phyloP scores from a whole-genome alignment of 768 basidiomycete genomes.

The Phylloporus sp. region DNA sequence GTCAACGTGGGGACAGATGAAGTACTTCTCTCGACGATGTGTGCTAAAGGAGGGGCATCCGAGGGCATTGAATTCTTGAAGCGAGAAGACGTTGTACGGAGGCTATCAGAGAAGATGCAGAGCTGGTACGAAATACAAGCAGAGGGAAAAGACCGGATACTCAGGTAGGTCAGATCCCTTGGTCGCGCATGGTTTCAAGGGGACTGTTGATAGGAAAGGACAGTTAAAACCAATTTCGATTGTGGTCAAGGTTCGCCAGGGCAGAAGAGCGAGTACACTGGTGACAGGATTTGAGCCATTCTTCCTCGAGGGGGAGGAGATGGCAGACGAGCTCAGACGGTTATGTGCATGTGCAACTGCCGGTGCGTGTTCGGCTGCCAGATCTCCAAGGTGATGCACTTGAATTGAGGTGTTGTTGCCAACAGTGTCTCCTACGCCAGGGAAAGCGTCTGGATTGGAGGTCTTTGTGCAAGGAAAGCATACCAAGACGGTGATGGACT shows the following conservation, averaged over 20 bases:
- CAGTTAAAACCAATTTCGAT: slow-evolving; percentile 66
- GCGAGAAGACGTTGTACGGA: slow-evolving; percentile 58
- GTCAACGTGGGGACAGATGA: slow-evolving; percentile 57
- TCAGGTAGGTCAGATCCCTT: slow-evolving; percentile 47
- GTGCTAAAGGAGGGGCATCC: slow-evolving; percentile 30
- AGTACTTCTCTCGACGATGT: slow-evolving; percentile 36
- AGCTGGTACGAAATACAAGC: slow-evolving; percentile 62
- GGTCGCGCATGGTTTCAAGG: neutral
- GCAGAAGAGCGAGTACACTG: slow-evolving; percentile 70
- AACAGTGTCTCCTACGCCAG: slow-evolving; percentile 59
- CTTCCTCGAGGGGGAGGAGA: slow-evolving; percentile 59
- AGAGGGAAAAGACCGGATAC: slow-evolving; percentile 51
- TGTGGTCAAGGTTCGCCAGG: slow-evolving; percentile 68
- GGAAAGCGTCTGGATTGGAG: slow-evolving; percentile 58
- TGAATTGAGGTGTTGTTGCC: too few species aligned
- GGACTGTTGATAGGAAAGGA: slow-evolving; percentile 59
- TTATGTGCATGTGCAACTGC: slow-evolving; percentile 78
- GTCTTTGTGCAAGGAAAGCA: slow-evolving; percentile 89
- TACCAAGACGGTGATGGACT: slow-evolving; percentile 56
- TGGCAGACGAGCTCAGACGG: slow-evolving; percentile 76
- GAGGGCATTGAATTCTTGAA: slow-evolving; percentile 52
- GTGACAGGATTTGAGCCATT: slow-evolving; percentile 82
- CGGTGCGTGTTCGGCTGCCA: slow-evolving; percentile 38
- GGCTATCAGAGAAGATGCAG: slow-evolving; percentile 67
- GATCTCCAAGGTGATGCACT: too few species aligned